phyloP scores from a whole-genome alignment of 495 filamentous ascomycete species.

The Neurospora africana region DNA sequence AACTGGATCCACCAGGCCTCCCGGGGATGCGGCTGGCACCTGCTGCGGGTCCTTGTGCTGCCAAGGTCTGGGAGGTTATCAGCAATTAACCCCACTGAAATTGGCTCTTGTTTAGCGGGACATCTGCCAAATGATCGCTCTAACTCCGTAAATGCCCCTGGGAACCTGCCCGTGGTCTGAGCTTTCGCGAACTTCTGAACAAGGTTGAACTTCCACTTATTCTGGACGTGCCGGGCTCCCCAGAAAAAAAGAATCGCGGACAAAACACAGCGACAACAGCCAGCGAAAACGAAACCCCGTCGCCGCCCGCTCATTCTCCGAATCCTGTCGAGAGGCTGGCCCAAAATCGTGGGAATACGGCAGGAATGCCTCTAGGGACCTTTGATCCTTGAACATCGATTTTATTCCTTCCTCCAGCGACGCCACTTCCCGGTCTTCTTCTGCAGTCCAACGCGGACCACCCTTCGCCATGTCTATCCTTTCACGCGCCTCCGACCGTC shows the following conservation, averaged over 20 bases:
- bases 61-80: neutral
- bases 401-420: neutral
- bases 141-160: neutral
- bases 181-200: neutral
- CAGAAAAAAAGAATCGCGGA: neutral
- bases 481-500: slow-evolving; percentile 19
- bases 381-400: neutral
- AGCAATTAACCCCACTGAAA: neutral
- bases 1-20: neutral
- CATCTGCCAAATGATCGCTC: neutral
- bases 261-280: neutral
- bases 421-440: slow-evolving; percentile 1
- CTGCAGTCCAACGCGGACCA: neutral
- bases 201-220: neutral
- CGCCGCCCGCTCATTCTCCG: neutral
- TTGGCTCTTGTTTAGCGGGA: neutral
- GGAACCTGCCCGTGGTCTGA: neutral
- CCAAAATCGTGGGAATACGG: slow-evolving; percentile 5
- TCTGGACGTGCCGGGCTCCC: neutral
- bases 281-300: neutral
- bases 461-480: slow-evolving; percentile 21
- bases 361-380: slow-evolving; percentile 18
- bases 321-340: slow-evolving; percentile 14
- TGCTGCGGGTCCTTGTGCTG: neutral
- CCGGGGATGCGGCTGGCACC: neutral